Evolutionary conservation across 2,329 filamentous ascomycete species (phyloP).

Genomic region (Rhynchosporium graminicola): DNA sequence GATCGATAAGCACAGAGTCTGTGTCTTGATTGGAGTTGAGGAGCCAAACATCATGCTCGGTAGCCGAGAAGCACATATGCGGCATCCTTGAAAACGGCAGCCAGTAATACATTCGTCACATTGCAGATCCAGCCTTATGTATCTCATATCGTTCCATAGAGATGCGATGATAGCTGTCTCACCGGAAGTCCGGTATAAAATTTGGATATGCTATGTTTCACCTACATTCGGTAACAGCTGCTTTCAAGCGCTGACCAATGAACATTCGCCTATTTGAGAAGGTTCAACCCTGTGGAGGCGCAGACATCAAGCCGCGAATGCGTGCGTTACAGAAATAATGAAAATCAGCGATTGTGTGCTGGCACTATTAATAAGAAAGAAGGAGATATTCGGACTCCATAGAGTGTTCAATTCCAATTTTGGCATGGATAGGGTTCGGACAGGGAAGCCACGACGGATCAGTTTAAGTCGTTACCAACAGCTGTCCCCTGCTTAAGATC

Average conservation of each 20-base stretch:
- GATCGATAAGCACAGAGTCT: not conserved
- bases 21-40: not conserved
- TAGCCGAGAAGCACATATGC: conserved; percentile 8
- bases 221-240: not conserved
- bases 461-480: no score
- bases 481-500: no score
- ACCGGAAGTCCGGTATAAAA: not conserved
- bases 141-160: not conserved
- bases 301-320: conserved; percentile 2
- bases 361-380: no score
- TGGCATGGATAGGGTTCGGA: no score
- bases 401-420: no score
- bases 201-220: not conserved
- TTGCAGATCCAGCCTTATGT: not conserved
- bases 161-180: not conserved
- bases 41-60: conserved; percentile 9
- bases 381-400: no score
- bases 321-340: not conserved
- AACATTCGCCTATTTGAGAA: not conserved
- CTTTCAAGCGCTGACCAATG: not conserved
- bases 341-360: not conserved
- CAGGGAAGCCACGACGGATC: no score
- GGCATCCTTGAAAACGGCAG: not conserved
- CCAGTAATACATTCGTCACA: not conserved
- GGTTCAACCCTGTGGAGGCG: conserved; percentile 14